A percentile compares a stretch with the other conserved stretches of the same genome.
Conservation (phyloP, 345 rosid genomes). For the Hibiscus mutabilis region DNA sequence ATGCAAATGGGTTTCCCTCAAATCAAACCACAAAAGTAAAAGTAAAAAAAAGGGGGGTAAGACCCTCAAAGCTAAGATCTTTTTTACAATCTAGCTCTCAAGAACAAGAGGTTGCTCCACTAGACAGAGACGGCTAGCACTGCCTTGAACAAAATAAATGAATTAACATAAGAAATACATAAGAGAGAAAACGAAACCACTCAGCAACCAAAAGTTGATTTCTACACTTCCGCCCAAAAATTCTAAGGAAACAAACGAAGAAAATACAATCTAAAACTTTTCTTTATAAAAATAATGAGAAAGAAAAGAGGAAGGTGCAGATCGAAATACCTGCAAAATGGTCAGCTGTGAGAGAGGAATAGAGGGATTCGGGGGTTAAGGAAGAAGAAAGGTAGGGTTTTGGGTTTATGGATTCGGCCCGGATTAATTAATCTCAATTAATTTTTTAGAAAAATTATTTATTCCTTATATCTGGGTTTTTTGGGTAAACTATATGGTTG, state of each 20-base stretch:
- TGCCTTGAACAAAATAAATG: neutral
- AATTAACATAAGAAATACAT: neutral
- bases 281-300: neutral
- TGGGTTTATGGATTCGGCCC: neutral
- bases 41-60: neutral
- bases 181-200: neutral
- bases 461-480: too few species aligned
- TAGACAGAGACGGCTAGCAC: neutral
- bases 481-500: too few species aligned
- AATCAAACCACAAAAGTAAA: neutral
- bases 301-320: neutral
- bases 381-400: neutral
- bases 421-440: too few species aligned
- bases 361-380: neutral
- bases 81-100: neutral
- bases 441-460: too few species aligned
- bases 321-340: neutral
- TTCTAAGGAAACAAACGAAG: neutral
- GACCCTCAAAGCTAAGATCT: neutral
- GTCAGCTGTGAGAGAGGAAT: neutral
- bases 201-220: neutral
- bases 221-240: neutral
- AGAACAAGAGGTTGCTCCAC: neutral
- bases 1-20: neutral
- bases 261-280: neutral